Evolutionary conservation across 176 grass and related monocot genomes (phyloP), one percentile per base, ranked within the genome.

Genomic region (Hordeum marinum): DNA sequence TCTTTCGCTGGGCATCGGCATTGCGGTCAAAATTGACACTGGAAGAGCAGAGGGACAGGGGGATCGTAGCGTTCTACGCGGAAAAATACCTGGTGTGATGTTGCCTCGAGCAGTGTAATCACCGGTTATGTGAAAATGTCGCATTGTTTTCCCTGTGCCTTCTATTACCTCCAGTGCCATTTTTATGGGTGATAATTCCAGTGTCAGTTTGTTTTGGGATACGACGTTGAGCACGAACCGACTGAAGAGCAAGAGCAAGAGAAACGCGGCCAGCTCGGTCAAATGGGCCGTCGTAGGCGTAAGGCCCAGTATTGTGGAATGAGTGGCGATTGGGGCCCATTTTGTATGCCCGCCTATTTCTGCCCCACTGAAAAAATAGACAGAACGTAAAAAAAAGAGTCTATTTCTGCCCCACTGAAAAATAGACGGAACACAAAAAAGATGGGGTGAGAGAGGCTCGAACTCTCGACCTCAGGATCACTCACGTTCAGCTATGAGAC

Each of bases 401-500:
- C n/a, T n/a, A n/a, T n/a, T 32, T 32, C 35, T 39, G 36, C 39
- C 39, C 39, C 9, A 8, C 39, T 40, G 39, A 8, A 52, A 52
- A 52, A 52, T 18, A 18, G 5, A 18, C 48, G 48, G 7, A 52
- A 7, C 11, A 3, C 42, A 45, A 13, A 48, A 41, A 41, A 9
- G 2, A 1, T 75, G 82, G 90, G 89, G 87, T 91, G 92, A 90
- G 84, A 90, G 89, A 95, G 89, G 87, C 87, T 93, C 90, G 89
- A 95, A 93, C 95, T 93, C 89, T 88, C 87, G 83, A 95, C 85
- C 95, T 93, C 92, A 91, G 85, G 90, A 90, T 93, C 0, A 93
- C 90, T 86, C 90, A 85, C 11, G 72, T 37, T 64, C 21, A 90
- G 93, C 91, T 92, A 93, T 93, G 91, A 95, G 91, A 95, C 91